phyloP scores from a whole-genome alignment of 2,329 filamentous ascomycete species.

The Thielaviopsis ethacetica region DNA sequence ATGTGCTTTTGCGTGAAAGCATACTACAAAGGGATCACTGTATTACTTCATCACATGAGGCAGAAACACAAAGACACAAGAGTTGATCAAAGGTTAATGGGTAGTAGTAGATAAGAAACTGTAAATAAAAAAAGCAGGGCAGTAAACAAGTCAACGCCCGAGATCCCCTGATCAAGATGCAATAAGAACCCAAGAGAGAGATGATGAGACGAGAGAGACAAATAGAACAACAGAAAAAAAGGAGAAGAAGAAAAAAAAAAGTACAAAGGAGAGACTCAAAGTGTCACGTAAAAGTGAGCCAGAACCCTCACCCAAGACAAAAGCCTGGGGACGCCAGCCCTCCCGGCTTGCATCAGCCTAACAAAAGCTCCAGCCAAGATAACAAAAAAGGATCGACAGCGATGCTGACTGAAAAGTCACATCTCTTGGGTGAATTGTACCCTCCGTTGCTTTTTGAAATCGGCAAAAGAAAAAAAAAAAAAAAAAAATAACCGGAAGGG shows the following conservation, averaged over 20 bases:
- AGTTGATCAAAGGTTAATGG: not conserved
- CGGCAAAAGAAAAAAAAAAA: not conserved
- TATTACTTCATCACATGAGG: not conserved
- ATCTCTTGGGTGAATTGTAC: too few relatives aligned
- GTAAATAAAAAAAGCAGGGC: not conserved
- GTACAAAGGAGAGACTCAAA: not conserved
- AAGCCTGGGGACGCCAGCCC: not conserved
- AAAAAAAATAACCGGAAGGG: not conserved
- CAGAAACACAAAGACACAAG: not conserved
- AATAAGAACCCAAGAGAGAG: slow-evolving; percentile 14
- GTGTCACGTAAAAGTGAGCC: not conserved
- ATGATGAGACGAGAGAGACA: slow-evolving; percentile 7
- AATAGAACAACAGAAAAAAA: not conserved
- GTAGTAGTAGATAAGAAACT: not conserved
- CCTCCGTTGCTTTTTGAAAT: too few relatives aligned
- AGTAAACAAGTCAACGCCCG: slow-evolving; percentile 2
- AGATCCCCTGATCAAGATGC: slow-evolving; percentile 10
- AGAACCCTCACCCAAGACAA: not conserved
- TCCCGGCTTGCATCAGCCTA: too few relatives aligned
- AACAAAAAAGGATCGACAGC: too few relatives aligned
- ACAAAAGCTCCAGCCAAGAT: too few relatives aligned
- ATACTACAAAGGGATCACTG: too few relatives aligned
- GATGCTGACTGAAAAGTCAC: too few relatives aligned
- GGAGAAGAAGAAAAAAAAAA: not conserved
- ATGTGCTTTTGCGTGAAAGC: too few relatives aligned